Conservation (phyloP, 208 protist species). For the Crithidia fasciculata region DNA sequence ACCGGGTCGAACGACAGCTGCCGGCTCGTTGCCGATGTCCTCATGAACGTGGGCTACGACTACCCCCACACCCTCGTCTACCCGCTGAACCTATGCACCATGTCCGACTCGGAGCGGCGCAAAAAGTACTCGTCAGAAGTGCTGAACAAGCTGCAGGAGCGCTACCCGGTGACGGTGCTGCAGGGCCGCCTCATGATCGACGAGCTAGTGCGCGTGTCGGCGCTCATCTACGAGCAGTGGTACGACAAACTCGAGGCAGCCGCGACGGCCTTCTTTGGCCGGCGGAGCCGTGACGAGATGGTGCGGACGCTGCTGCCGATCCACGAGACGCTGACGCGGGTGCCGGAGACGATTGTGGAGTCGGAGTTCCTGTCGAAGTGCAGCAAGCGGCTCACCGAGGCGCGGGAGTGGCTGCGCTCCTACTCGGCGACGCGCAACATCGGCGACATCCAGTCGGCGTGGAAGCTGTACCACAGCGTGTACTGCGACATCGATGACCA, state of each 20-base stretch:
- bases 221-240: constrained; percentile 95
- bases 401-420: constrained; percentile 71
- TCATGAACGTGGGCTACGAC: constrained; percentile 93
- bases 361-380: constrained; percentile 91
- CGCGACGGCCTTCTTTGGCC: constrained; percentile 94
- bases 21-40: constrained; percentile 93
- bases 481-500: constrained; percentile 83
- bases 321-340: constrained; percentile 94
- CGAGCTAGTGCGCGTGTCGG: constrained; percentile 98
- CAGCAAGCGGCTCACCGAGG: constrained; percentile 62
- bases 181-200: constrained; percentile 95
- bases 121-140: constrained; percentile 76
- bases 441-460: constrained; percentile 82
- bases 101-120: constrained; percentile 78
- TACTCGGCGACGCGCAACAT: constrained; percentile 61
- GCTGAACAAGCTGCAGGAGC: constrained; percentile 67
- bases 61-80: constrained; percentile 99
- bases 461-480: constrained; percentile 86
- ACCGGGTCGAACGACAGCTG: constrained; percentile 90
- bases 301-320: constrained; percentile 91
- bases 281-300: constrained; percentile 88
- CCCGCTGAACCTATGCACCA: constrained; percentile 97
- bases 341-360: constrained; percentile 94
- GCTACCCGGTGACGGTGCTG: constrained; percentile 79
- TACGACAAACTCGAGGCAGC: constrained; percentile 96